Base-by-base conservation (phyloP, 306 rosid genomes). In the Vachellia pachyceras region DNA sequence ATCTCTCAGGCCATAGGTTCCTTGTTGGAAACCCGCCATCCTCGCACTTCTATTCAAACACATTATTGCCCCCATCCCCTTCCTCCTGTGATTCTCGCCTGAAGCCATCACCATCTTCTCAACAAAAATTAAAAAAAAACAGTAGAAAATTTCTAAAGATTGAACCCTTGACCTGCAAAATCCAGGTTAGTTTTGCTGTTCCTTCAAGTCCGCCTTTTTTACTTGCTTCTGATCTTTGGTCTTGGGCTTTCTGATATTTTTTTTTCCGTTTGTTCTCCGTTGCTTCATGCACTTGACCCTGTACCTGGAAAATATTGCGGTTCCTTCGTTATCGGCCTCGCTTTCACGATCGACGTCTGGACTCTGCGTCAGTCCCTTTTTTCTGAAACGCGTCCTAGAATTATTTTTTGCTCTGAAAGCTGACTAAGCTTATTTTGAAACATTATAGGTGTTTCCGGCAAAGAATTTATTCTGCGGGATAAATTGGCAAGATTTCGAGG, bases 1-100 rank as follows among this genome's bases (percentile, higher is more conserved):
- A 39, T 17, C 22, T 42, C 20, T 47, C 3, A 15, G 44, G 11
- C 85, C 85, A 70, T 33, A 11, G 80, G 73, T 88, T 88, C 29
- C 33, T 55, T 22, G 72, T 80, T 86, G 89, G 77, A 88, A 82
- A 64, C 37, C 93, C 97, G 91, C 88, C 91, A 87, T 75, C 83
- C 35, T 90, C 96, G 92, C 91, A 75, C n/a, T 40, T 83, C 42
- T 76, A n/a, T n/a, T n/a, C n/a, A n/a, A n/a, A n/a, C n/a, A n/a
- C n/a, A n/a, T n/a, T n/a, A n/a, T n/a, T n/a, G n/a, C n/a, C n/a
- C n/a, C n/a, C n/a, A n/a, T n/a, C n/a, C n/a, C 45, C 44, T 52
- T 12, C 8, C 61, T 64, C 18, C 77, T 75, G 29, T 72, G 23
- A 52, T 58, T 73, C 80, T 77, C 46, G 5, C 52, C 61, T 42